Evolutionary conservation across 1,139 yeast genomes (phyloP).

Genomic region (Candida glucosophila): DNA sequence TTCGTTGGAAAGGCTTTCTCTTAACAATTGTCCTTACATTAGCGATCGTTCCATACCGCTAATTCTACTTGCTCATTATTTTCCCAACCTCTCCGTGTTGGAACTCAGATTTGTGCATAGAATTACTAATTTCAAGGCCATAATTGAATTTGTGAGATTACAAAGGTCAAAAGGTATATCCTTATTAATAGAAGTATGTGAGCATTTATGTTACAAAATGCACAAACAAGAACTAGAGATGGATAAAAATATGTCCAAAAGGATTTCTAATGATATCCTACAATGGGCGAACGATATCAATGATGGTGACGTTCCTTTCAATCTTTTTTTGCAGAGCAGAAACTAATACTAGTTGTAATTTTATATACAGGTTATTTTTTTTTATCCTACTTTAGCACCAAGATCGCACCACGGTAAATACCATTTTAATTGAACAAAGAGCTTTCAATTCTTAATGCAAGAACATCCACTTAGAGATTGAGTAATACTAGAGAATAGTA

Average conservation of each 20-base stretch:
- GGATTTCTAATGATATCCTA: conserved; percentile 46
- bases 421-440: too few species aligned
- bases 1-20: conserved; percentile 56
- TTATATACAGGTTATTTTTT: too few species aligned
- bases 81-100: conserved; percentile 60
- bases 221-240: conserved; percentile 53
- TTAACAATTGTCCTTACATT: conserved; percentile 65
- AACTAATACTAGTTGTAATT: too few species aligned
- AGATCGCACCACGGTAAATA: too few species aligned
- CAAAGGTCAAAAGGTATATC: conserved; percentile 45
- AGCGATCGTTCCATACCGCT: conserved; percentile 63
- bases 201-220: conserved; percentile 50
- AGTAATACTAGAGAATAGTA: too few species aligned
- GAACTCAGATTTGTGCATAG: conserved; percentile 62
- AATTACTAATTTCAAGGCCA: conserved; percentile 51
- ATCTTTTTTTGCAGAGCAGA: conserved; percentile 9
- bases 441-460: too few species aligned
- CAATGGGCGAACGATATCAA: conserved; percentile 46
- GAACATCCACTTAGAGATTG: too few species aligned
- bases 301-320: conserved; percentile 30
- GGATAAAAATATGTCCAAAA: conserved; percentile 46
- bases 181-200: conserved; percentile 72
- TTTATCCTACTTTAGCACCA: too few species aligned
- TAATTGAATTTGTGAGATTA: conserved; percentile 60
- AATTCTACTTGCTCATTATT: conserved; percentile 44